These are phyloP conservation scores for Capsaspora owczarzaki DNA, from an alignment of 78 protist species.

Conservation along the genomic window DNA sequence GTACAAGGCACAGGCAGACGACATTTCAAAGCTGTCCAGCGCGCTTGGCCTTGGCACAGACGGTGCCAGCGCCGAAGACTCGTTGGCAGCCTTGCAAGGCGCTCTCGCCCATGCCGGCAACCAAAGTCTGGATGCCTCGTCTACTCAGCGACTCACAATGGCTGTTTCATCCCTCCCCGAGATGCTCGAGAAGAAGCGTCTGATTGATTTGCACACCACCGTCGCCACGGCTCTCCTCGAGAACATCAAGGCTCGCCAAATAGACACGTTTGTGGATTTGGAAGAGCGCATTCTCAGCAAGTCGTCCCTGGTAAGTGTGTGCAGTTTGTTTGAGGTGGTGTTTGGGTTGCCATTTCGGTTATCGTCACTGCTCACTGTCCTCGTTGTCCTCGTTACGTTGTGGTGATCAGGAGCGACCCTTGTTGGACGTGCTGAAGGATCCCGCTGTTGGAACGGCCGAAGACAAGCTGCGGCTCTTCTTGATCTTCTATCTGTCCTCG, in stretches of 20 bases:
- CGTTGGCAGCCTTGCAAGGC: not conserved
- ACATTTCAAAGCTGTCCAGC: not conserved
- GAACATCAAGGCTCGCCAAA: constrained; percentile 44
- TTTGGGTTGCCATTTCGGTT: not conserved
- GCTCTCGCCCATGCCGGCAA: no score
- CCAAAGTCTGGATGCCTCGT: not conserved
- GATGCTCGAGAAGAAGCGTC: constrained; percentile 34
- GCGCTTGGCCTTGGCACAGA: not conserved
- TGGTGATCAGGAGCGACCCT: not conserved
- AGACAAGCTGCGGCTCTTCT: constrained; percentile 61
- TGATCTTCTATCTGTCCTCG: constrained; percentile 29
- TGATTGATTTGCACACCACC: constrained; percentile 66
- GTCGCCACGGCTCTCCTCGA: constrained; percentile 59
- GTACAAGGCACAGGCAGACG: not conserved
- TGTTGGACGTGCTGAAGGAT: not conserved
- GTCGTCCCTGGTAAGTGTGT: constrained; percentile 16
- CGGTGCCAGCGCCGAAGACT: not conserved
- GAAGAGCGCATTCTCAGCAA: constrained; percentile 9
- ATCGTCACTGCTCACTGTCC: not conserved
- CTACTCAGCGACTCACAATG: not conserved
- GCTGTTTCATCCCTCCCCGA: not conserved
- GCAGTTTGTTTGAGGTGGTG: not conserved
- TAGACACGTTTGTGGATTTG: constrained; percentile 41
- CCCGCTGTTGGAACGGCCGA: constrained; percentile 37
- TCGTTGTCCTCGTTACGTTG: not conserved